A percentile compares a stretch with the other conserved stretches of the same genome.
These are phyloP conservation scores for Candida michaelii DNA, from an alignment of 805 yeast genomes.

Conservation along the genomic window DNA sequence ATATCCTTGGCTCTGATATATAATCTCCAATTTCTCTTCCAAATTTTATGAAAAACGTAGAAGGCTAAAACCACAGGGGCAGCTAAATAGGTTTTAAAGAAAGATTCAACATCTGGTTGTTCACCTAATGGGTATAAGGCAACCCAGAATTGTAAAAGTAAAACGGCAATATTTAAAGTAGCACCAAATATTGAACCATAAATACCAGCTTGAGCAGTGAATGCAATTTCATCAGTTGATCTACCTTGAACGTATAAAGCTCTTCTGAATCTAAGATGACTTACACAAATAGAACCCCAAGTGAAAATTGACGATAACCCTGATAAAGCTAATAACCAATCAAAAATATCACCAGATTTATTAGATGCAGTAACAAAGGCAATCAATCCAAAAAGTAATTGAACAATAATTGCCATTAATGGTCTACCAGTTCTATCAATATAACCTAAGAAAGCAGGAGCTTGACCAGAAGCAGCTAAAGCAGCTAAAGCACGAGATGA, in stretches of 20 bases:
- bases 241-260: slow-evolving; percentile 69
- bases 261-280: slow-evolving; percentile 51
- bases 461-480: slow-evolving; percentile 45
- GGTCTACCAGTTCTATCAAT: slow-evolving; percentile 54
- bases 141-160: slow-evolving; percentile 80
- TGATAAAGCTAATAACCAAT: slow-evolving; percentile 50
- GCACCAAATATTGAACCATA: slow-evolving; percentile 67
- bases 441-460: slow-evolving; percentile 44
- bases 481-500: slow-evolving; percentile 46
- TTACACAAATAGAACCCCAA: slow-evolving; percentile 48
- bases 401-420: slow-evolving; percentile 42
- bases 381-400: slow-evolving; percentile 40
- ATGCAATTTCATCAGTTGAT: slow-evolving; percentile 64
- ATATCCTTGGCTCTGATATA: slow-evolving; percentile 32
- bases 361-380: slow-evolving; percentile 47
- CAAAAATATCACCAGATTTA: slow-evolving; percentile 38
- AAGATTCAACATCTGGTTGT: slow-evolving; percentile 45
- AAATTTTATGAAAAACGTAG: slow-evolving; percentile 58
- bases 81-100: slow-evolving; percentile 68
- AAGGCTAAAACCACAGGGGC: slow-evolving; percentile 59
- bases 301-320: slow-evolving; percentile 50
- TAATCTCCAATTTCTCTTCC: slow-evolving; percentile 37
- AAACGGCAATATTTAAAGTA: slow-evolving; percentile 54
- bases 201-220: slow-evolving; percentile 65
- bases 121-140: slow-evolving; percentile 69